These are phyloP conservation scores for Leishmania arabica DNA, from an alignment of 208 protist genomes.

Conservation along the genomic window DNA sequence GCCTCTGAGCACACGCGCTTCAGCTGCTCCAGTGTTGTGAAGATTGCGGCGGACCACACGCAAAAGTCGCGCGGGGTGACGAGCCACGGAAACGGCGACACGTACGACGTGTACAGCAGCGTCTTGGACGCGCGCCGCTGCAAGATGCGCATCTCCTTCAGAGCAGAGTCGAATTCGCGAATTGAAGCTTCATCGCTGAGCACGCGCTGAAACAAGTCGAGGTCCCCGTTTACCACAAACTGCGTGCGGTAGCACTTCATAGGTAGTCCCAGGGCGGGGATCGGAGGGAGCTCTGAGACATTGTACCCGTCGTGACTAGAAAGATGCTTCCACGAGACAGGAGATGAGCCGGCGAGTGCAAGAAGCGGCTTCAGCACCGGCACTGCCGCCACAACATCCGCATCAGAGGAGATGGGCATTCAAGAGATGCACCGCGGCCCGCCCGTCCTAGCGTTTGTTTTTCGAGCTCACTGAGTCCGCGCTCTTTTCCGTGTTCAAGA, in stretches of 20 bases:
- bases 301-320: conserved; percentile 12
- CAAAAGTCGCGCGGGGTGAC: conserved; percentile 55
- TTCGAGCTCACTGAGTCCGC: neutral
- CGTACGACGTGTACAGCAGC: conserved; percentile 49
- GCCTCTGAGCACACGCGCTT: neutral
- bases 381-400: conserved; percentile 16
- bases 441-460: neutral
- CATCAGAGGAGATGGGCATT: conserved; percentile 16
- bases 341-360: neutral
- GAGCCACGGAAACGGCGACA: conserved; percentile 33
- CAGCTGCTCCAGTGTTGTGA: conserved; percentile 16
- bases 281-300: conserved; percentile 12
- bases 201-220: conserved; percentile 21
- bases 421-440: neutral
- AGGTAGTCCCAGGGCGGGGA: conserved; percentile 13
- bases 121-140: conserved; percentile 8
- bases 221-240: conserved; percentile 15
- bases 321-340: conserved; percentile 10
- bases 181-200: conserved; percentile 15
- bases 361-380: conserved; percentile 24
- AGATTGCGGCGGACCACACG: conserved; percentile 17
- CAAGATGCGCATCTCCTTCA: conserved; percentile 34
- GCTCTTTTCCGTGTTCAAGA: neutral
- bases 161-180: conserved; percentile 25
- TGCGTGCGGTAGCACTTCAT: conserved; percentile 36